Base-by-base conservation (phyloP, 2,329 filamentous ascomycete genomes). In the Scedosporium dehoogii region DNA sequence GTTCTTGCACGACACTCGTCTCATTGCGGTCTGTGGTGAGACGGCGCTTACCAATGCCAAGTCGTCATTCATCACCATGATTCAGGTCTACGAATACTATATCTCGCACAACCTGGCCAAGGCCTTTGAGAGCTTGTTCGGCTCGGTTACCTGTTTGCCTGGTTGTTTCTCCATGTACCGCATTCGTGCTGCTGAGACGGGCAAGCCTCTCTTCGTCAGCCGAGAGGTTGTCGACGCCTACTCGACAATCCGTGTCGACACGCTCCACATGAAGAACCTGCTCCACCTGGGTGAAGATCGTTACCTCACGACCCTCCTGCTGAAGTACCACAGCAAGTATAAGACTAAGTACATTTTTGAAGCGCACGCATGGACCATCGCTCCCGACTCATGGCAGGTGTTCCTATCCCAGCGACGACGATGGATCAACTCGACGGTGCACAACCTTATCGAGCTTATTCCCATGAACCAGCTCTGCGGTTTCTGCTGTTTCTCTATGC, bases 401-500 rank as follows among this genome's bases (percentile, higher is more conserved):
- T 97, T 99, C 83, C 81, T 97, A 74, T 99, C 94, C 27, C 94
- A 99, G 78, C 91, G 94, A 81, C 93, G 94, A 80, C 90, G 94
- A 73, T 99, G 94, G 94, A 99, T 99, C 77, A 99, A 99, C 81
- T 97, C 92, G 63, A 99, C 94, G 0, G 91, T 99, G 60, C 94
- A 99, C 82, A 99, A 99, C 74, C 81, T 99, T 65, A 90, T 96
- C 66, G 94, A 99, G 74, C 87, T 99, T 65, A 93, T 97, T 66
- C 92, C 93, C 5, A 81, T 99, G 75, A 86, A 89, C 65, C 90
- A 97, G 73, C 89, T 99, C 59, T 99, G 94, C 75, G 94, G 94
- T 77, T 99, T 99, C 87, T 99, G 94, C 82, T 99, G 94, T 78
- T 99, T 99, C 81, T 96, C 90, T 76, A 99, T 99, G 94, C 89